Evolutionary conservation across 495 filamentous ascomycete species (phyloP), one percentile per base, ranked within the genome.

Genomic region (Talaromyces thailandensis): DNA sequence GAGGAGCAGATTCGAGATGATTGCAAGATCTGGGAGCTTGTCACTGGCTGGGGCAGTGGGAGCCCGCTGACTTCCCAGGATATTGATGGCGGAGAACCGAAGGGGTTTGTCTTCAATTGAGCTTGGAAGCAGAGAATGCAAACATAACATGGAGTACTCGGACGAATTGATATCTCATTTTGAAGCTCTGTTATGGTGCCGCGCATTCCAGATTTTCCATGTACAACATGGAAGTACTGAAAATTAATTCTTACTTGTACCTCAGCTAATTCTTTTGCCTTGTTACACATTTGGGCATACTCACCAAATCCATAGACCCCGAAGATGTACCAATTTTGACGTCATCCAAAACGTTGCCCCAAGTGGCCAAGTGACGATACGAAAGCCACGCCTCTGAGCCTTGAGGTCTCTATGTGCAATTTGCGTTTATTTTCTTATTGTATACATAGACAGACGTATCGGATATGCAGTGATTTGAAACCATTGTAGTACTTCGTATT

Each of bases 21-120:
- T 21, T 57, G 63, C 40, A 62, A 56, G 60, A 53, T 53, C 29
- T 65, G 63, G 63, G 63, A 61, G 6, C 62, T 65, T n/a, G 58
- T 57, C 43, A 62, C 58, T 8, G 62, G 62, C 1, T 63, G 62
- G 62, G 40, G 48, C 35, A 58, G 40, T 24, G 62, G 57, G 11
- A 6, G 35, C 4, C 43, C 32, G 35, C 52, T 37, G 8, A 18
- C 52, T 56, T 57, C 63, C 4, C 51, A 52, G 51, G 59, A 37
- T 18, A 45, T 56, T 6, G 61, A 64, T 12, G 50, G 55, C 21
- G 35, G 25, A 18, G 43, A 29, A 28, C 23, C 31, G 5, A 61
- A 60, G 28, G 65, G 48, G 12, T 28, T 55, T 11, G 28, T 26
- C 14, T 18, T 55, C 51, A 25, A 11, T 12, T 55, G 26, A 55